Evolutionary conservation across 2,329 filamentous ascomycete genomes (phyloP).

Genomic region (Apiospora saccharicola): DNA sequence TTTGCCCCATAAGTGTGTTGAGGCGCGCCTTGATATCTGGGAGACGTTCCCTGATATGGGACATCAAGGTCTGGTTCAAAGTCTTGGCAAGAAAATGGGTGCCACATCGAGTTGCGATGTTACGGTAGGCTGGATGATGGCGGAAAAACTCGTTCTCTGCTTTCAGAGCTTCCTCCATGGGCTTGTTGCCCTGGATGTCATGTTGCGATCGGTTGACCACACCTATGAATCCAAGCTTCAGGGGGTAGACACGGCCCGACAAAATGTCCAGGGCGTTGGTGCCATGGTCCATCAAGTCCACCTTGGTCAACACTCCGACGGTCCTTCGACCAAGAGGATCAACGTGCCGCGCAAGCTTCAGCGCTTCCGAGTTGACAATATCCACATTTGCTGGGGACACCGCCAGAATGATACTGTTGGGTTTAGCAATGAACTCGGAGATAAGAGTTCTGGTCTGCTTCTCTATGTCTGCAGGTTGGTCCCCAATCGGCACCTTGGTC

Average conservation of each 20-base stretch:
- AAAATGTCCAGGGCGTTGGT: constrained; percentile 98
- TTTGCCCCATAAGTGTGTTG: constrained; percentile 99
- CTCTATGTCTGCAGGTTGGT: constrained; percentile 97
- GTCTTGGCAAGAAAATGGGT: constrained; percentile 95
- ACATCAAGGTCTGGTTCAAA: constrained; percentile 93
- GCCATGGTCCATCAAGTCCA: constrained; percentile 98
- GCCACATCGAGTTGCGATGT: constrained; percentile 92
- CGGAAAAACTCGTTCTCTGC: constrained; percentile 95
- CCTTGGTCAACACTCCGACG: constrained; percentile 95
- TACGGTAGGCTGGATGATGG: constrained; percentile 95
- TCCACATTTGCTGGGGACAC: constrained; percentile 98
- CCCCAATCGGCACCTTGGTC: constrained; percentile 97
- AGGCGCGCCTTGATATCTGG: constrained; percentile 98
- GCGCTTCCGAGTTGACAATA: constrained; percentile 95
- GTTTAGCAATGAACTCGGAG: constrained; percentile 97
- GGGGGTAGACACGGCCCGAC: constrained; percentile 93
- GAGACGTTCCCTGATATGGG: constrained; percentile 91
- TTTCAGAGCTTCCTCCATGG: constrained; percentile 89
- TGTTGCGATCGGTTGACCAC: constrained; percentile 98
- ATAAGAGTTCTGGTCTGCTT: constrained; percentile 98
- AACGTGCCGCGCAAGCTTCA: constrained; percentile 96
- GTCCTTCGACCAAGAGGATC: constrained; percentile 93
- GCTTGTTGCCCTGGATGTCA: constrained; percentile 95
- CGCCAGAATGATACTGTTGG: constrained; percentile 96
- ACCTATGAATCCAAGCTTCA: constrained; percentile 97